Conservation (phyloP, 148 eudicot species). For the Dysphania ambrosioides region DNA sequence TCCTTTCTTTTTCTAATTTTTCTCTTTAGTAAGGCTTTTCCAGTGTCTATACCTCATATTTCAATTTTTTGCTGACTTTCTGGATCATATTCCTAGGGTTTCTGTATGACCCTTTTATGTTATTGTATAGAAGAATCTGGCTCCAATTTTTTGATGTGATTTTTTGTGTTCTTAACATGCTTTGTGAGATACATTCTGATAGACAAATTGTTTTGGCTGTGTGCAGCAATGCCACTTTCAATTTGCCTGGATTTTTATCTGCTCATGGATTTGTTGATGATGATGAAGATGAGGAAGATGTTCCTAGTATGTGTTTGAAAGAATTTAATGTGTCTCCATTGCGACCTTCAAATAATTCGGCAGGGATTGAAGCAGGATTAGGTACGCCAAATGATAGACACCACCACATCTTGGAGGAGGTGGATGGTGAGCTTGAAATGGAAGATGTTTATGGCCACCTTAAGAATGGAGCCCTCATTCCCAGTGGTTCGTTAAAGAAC, state of each 20-base stretch:
- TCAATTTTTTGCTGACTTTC: neutral
- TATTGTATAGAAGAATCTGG: too few species aligned
- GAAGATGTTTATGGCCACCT: constrained; percentile 72
- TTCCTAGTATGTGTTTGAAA: constrained; percentile 32
- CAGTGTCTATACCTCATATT: neutral
- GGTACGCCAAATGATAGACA: constrained; percentile 68
- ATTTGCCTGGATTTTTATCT: constrained; percentile 73
- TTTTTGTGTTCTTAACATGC: neutral
- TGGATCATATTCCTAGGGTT: too few species aligned
- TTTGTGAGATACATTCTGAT: neutral
- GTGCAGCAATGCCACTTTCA: constrained; percentile 81
- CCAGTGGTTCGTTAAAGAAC: constrained; percentile 26
- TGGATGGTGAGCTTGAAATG: constrained; percentile 97
- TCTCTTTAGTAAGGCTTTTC: neutral
- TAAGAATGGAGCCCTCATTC: constrained; percentile 47
- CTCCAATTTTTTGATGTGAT: too few species aligned
- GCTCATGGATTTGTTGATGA: constrained; percentile 69
- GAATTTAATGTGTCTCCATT: constrained; percentile 39
- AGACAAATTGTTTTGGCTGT: constrained; percentile 21
- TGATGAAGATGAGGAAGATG: constrained; percentile 64
- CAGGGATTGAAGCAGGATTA: constrained; percentile 31
- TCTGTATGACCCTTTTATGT: too few species aligned
- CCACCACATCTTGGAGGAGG: constrained; percentile 81
- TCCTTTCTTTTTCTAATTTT: too few species aligned
- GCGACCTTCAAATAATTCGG: constrained; percentile 32